Conservation (phyloP, 306 rosid species). For the Cyamopsis tetragonoloba region DNA sequence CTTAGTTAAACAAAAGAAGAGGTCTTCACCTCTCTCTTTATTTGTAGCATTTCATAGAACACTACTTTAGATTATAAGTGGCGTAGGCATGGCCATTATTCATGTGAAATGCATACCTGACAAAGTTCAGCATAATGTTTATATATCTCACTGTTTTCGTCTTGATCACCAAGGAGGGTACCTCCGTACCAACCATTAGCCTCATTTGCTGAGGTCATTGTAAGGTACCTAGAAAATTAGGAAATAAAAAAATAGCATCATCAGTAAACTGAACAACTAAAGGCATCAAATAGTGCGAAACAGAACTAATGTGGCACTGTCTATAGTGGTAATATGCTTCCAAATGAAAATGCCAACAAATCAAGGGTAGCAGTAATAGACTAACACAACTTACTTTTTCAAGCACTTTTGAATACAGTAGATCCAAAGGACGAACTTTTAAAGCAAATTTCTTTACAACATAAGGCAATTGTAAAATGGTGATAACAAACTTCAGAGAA, state of each 20-base stretch:
- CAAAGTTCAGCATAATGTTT: constrained; percentile 81
- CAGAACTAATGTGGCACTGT: not conserved
- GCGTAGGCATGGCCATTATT: not conserved
- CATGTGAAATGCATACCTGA: constrained; percentile 49
- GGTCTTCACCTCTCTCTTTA: not conserved
- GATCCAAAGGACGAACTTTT: constrained; percentile 4
- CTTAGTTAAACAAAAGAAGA: not conserved
- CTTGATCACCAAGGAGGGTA: constrained; percentile 74
- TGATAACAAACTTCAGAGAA: not conserved
- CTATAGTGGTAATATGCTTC: not conserved
- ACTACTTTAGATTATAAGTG: not conserved
- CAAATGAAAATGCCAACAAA: not conserved
- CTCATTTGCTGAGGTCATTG: constrained; percentile 66
- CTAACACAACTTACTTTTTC: not conserved
- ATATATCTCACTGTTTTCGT: constrained; percentile 80
- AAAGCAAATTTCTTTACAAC: not conserved
- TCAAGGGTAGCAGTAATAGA: constrained; percentile 6
- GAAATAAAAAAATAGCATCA: constrained; percentile 23
- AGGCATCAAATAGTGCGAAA: not conserved
- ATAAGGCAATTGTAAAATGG: not conserved
- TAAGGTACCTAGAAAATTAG: constrained; percentile 58
- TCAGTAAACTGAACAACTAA: constrained; percentile 2
- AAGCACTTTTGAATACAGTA: not conserved
- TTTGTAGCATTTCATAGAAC: not conserved
- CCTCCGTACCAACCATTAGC: constrained; percentile 93